phyloP scores from a whole-genome alignment of 2,329 filamentous ascomycete genomes.

The Ophiostoma sp. region DNA sequence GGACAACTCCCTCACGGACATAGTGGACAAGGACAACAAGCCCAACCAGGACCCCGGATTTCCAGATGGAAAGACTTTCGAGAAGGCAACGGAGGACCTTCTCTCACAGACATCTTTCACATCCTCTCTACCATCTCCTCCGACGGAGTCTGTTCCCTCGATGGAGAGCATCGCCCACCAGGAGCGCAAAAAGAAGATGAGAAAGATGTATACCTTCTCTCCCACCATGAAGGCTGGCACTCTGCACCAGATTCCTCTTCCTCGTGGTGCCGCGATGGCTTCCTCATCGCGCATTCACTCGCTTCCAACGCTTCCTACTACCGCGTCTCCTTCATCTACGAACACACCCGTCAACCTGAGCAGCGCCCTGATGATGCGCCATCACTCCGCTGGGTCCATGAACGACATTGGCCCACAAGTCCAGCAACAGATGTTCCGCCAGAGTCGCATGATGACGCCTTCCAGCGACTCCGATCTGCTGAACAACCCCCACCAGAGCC shows the following conservation, averaged over 20 bases:
- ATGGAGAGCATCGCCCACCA: neutral
- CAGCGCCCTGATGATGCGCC: conserved; percentile 15
- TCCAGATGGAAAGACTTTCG: conserved; percentile 18
- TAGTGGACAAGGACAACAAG: neutral
- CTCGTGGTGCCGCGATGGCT: neutral
- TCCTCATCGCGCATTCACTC: neutral
- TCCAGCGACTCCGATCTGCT: conserved; percentile 53
- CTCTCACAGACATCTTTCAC: conserved; percentile 28
- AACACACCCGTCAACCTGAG: neutral
- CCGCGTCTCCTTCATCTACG: neutral
- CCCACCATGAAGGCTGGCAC: conserved; percentile 38
- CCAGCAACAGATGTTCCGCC: conserved; percentile 26
- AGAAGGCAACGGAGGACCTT: conserved; percentile 45
- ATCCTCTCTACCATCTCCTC: conserved; percentile 32
- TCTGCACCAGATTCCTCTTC: neutral
- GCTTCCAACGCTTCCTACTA: neutral
- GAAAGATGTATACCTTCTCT: conserved; percentile 12
- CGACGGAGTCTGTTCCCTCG: conserved; percentile 26
- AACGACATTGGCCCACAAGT: conserved; percentile 37
- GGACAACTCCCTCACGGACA: neutral
- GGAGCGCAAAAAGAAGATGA: neutral
- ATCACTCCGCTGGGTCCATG: conserved; percentile 23
- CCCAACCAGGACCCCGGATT: neutral
- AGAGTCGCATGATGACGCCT: conserved; percentile 50
- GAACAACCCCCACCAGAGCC: conserved; percentile 11